Evolutionary conservation across 306 rosid genomes (phyloP).

Genomic region (Oemleria cerasiformis): DNA sequence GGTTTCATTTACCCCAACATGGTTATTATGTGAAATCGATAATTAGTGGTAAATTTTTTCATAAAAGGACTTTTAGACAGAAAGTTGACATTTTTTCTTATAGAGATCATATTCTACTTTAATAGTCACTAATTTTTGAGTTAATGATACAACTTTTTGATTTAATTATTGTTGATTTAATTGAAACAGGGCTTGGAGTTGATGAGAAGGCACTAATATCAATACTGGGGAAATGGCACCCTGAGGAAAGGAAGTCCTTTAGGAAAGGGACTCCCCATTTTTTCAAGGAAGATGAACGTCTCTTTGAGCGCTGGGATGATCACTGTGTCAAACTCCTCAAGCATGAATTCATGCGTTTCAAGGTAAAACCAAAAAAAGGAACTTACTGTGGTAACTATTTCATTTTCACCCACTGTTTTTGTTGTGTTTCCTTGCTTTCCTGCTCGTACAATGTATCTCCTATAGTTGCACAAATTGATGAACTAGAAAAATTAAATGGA

Average conservation of each 20-base stretch:
- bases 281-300: slow-evolving; percentile 70
- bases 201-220: slow-evolving; percentile 66
- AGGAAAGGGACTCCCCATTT: slow-evolving; percentile 50
- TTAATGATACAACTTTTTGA: background rate
- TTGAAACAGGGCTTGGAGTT: slow-evolving; percentile 72
- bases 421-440: background rate
- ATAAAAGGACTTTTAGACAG: background rate
- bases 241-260: slow-evolving; percentile 50
- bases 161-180: background rate
- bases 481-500: background rate
- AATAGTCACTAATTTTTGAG: background rate
- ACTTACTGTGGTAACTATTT: too few relatives aligned
- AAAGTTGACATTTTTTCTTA: too few relatives aligned
- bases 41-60: background rate
- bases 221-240: slow-evolving; percentile 71
- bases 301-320: slow-evolving; percentile 72
- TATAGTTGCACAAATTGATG: background rate
- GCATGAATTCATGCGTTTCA: slow-evolving; percentile 83
- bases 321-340: slow-evolving; percentile 52
- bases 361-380: slow-evolving; percentile 37
- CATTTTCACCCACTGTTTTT: background rate
- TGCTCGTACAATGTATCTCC: background rate
- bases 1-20: too few relatives aligned
- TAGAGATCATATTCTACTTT: too few relatives aligned
- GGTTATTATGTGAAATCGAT: too few relatives aligned